phyloP scores from a whole-genome alignment of 805 yeast species.

The Lipomyces oligophaga region DNA sequence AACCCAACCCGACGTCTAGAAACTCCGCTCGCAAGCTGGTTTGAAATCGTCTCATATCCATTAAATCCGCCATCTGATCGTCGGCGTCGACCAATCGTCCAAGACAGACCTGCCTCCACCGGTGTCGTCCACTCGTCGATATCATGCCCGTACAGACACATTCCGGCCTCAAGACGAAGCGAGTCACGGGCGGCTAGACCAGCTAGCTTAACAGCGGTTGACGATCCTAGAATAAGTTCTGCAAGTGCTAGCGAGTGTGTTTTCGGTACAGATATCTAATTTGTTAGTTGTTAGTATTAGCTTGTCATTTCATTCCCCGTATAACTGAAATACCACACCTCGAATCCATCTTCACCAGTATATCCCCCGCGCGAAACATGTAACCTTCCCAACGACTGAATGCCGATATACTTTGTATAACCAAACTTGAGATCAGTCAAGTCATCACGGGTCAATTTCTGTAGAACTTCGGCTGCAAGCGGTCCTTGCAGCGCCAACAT shows the following conservation, averaged over 20 bases:
- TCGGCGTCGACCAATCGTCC: slow-evolving; percentile 84
- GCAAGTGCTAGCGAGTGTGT: slow-evolving; percentile 56
- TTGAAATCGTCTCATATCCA: slow-evolving; percentile 66
- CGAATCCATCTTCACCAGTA: slow-evolving; percentile 98
- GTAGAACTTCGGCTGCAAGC: slow-evolving; percentile 61
- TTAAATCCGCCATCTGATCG: slow-evolving; percentile 61
- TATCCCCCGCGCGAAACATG: slow-evolving; percentile 95
- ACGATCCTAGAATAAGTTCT: slow-evolving; percentile 51
- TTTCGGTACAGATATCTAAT: slow-evolving; percentile 34
- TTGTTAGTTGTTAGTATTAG: background rate
- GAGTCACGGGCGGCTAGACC: slow-evolving; percentile 99
- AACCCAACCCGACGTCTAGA: slow-evolving; percentile 68
- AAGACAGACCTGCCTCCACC: slow-evolving; percentile 79
- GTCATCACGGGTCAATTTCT: slow-evolving; percentile 57
- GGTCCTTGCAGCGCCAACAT: slow-evolving; percentile 95
- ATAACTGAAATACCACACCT: slow-evolving; percentile 62
- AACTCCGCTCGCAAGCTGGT: slow-evolving; percentile 56
- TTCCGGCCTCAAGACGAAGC: slow-evolving; percentile 91
- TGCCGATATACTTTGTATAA: slow-evolving; percentile 28
- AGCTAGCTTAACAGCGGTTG: slow-evolving; percentile 59
- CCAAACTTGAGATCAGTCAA: slow-evolving; percentile 72
- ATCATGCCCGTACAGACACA: slow-evolving; percentile 96
- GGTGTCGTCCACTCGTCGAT: slow-evolving; percentile 77
- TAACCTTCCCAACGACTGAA: slow-evolving; percentile 35
- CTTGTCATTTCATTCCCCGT: background rate